These are phyloP conservation scores for Grammothele lineata DNA, from an alignment of 768 basidiomycete species.

Conservation along the genomic window DNA sequence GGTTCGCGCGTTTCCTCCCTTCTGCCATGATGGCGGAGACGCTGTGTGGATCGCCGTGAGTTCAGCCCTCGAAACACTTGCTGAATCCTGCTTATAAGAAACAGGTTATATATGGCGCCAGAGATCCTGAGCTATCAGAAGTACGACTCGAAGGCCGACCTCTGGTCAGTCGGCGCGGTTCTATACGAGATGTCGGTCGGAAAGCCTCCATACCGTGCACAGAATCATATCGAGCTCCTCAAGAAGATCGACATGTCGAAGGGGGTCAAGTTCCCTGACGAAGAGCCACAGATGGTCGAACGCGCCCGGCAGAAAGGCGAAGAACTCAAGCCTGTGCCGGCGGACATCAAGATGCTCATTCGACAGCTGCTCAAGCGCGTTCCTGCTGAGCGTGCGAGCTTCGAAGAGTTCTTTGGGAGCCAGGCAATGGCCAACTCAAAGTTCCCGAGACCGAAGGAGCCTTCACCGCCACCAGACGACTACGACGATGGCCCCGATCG, in stretches of 20 bases:
- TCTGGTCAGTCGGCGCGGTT: slow-evolving; percentile 98
- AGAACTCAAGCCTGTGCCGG: slow-evolving; percentile 57
- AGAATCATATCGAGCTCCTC: slow-evolving; percentile 92
- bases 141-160: slow-evolving; percentile 95
- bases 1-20: slow-evolving; percentile 90
- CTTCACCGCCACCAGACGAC: slow-evolving; percentile 27
- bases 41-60: slow-evolving; percentile 90
- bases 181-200: slow-evolving; percentile 95
- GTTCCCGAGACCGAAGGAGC: slow-evolving; percentile 53
- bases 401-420: slow-evolving; percentile 90
- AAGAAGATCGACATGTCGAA: slow-evolving; percentile 91
- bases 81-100: not conserved
- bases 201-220: slow-evolving; percentile 89
- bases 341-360: slow-evolving; percentile 86
- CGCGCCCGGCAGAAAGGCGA: slow-evolving; percentile 43
- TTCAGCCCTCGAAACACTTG: not conserved
- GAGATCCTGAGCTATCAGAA: slow-evolving; percentile 97
- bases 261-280: slow-evolving; percentile 92
- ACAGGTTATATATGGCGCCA: slow-evolving; percentile 95
- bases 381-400: slow-evolving; percentile 80
- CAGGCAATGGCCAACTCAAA: slow-evolving; percentile 73
- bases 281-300: slow-evolving; percentile 56
- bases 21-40: slow-evolving; percentile 96
- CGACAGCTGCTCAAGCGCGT: slow-evolving; percentile 77
- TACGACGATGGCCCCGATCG: slow-evolving; percentile 29